These are phyloP conservation scores for Venturia pyrina DNA, from an alignment of 2,329 filamentous ascomycete species.

Conservation along the genomic window DNA sequence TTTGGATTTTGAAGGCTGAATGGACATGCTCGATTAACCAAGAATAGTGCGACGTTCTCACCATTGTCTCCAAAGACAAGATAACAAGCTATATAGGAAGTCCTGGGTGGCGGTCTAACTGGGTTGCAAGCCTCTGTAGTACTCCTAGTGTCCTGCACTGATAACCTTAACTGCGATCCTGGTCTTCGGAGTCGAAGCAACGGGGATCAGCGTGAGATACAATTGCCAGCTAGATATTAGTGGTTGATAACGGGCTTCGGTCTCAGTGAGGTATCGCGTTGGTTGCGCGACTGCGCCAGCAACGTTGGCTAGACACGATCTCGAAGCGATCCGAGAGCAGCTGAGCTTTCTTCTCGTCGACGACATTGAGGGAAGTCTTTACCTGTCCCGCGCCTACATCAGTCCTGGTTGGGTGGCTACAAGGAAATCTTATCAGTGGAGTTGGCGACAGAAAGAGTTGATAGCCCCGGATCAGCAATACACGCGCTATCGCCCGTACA, in stretches of 20 bases:
- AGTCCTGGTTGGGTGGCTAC: neutral
- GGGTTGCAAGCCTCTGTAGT: neutral
- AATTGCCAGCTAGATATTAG: neutral
- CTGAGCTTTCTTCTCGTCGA: neutral
- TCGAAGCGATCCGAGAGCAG: neutral
- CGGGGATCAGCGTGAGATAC: neutral
- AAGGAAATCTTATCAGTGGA: neutral
- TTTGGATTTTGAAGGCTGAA: neutral
- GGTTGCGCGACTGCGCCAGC: neutral
- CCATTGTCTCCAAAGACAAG: neutral
- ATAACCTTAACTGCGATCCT: neutral
- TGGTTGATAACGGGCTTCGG: neutral
- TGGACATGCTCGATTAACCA: neutral
- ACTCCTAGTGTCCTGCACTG: neutral
- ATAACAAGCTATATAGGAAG: neutral
- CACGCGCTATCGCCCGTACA: neutral
- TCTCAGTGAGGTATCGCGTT: neutral
- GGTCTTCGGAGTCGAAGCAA: neutral
- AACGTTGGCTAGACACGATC: neutral
- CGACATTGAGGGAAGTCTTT: too few relatives aligned
- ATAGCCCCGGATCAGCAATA: neutral
- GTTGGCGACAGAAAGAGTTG: neutral
- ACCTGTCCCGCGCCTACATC: neutral
- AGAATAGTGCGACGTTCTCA: neutral
- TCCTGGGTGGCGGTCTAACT: neutral